Base-by-base conservation (phyloP, 768 basidiomycete genomes). In the Lentinula guzmanii region DNA sequence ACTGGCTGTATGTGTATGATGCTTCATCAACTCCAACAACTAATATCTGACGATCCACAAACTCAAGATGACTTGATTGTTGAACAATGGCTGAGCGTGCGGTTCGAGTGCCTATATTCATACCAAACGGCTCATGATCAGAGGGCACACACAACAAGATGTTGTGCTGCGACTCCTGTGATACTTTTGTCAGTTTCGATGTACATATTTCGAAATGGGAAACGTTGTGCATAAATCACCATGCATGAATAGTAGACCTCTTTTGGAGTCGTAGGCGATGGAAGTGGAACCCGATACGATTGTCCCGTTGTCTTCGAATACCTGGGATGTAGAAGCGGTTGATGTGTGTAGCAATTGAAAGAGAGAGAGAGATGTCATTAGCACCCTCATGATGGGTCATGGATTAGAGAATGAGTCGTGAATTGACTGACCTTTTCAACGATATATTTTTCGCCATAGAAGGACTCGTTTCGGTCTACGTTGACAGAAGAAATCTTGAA, bases 221-320 rank as follows among this genome's bases (percentile, higher is more conserved):
- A 18, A 1, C n/a, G n/a, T n/a, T 15, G 2, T 16, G 43, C n/a
- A 7, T 1, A 4, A 52, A 78, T 61, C 69, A 86, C 88, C 87
- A 66, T 83, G 81, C 63, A 89, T 67, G 70, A 82, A 90, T 18
- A 90, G 66, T 39, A 66, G 75, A 18, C 73, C 71, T 53, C 83
- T 75, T 64, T 78, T 65, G 2, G 79, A 70, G 66, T 88, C 86
- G 65, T 86, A 80, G 13, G 76, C 84, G 2, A 73, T 86, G 1
- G 80, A 74, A 1, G 89, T 91, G 37, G 77, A 73, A 7, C 80
- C 84, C 15, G 82, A 82, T 11, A 82, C 80, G 24, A 86, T 54
- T 3, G 68, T 72, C 6, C 90, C 89, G 62, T 85, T 76, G 69
- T 91, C 87, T 69, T 89, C 85, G 62, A 91, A 90, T 9, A 82